Evolutionary conservation across 2,329 filamentous ascomycete species (phyloP), one percentile per base, ranked within the genome.

Genomic region (Colletotrichum gloeosporioides): DNA sequence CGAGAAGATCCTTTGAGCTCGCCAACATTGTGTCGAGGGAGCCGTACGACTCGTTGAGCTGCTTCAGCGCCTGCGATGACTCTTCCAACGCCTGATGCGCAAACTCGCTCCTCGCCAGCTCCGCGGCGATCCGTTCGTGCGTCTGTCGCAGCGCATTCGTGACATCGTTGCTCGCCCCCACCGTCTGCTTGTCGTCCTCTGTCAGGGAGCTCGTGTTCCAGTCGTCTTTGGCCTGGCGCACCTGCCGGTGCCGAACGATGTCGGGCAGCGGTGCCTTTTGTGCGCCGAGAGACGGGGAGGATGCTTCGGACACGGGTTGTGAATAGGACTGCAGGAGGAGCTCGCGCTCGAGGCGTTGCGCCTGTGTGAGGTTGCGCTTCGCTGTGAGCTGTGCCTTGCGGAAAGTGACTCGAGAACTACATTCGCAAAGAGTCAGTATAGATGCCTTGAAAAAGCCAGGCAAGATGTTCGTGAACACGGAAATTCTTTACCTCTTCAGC

Each of bases 21-120:
- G 91, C 89, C 49, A 99, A 89, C 82, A 98, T 90, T 15, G 91
- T 91, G 80, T 96, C 95, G 7, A 99, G 91, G 66, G 92, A 92
- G 25, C 89, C 92, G 86, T 99, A 99, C 49, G 92, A 94, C 80
- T 98, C 94, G 6, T 94, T 92, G 2, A 99, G 90, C 78, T 95
- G 92, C 69, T 91, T 90, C n/a, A 99, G 90, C 13, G 96, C 95
- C 12, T 92, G 93, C 8, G 95, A 96, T 3, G 94, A 96, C 86
- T 97, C 93, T 77, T 93, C 93, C 80, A 99, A 89, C 2, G 96
- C 98, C 84, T 98, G 94, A 80, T 97, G 94, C 22, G 96, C 96
- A 82, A 98, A 99, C 80, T 95, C 93, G 79, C 95, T 98, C 76
- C 95, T 93, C 63, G 93, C 92, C 9, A 99, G 91, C 87, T 98